Conservation (phyloP, 768 basidiomycete genomes). For the Tricholoma furcatifolium region DNA sequence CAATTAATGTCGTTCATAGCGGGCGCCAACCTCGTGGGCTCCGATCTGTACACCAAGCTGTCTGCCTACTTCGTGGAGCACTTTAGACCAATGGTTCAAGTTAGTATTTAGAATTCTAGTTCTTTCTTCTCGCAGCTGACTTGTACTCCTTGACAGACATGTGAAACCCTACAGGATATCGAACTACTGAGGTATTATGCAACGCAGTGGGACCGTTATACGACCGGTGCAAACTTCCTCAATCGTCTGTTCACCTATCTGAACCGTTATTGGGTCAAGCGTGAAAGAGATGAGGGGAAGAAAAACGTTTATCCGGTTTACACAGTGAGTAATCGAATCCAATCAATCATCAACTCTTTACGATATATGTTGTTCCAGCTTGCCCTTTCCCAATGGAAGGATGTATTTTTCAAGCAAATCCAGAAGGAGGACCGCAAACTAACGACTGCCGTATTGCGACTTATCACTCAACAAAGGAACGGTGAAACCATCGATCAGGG, state of each 20-base stretch:
- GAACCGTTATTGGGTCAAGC: conserved; percentile 99
- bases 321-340: conserved; percentile 58
- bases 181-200: conserved; percentile 94
- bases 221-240: conserved; percentile 94
- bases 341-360: not conserved
- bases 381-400: conserved; percentile 94
- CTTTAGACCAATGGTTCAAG: conserved; percentile 66
- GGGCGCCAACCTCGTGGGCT: conserved; percentile 96
- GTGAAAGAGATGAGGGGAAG: conserved; percentile 96
- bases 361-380: conserved; percentile 46
- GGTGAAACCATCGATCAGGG: conserved; percentile 95
- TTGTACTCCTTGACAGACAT: conserved; percentile 48
- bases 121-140: not conserved
- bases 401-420: conserved; percentile 83
- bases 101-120: conserved; percentile 18
- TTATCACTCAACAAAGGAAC: conserved; percentile 92
- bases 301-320: conserved; percentile 96
- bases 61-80: conserved; percentile 87
- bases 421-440: conserved; percentile 82
- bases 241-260: conserved; percentile 97
- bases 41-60: conserved; percentile 94
- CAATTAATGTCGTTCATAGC: conserved; percentile 40
- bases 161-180: conserved; percentile 81
- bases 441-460: conserved; percentile 79
- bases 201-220: conserved; percentile 93